phyloP scores from a whole-genome alignment of 73 alveolate species.

The Paramecium sexaurelia region DNA sequence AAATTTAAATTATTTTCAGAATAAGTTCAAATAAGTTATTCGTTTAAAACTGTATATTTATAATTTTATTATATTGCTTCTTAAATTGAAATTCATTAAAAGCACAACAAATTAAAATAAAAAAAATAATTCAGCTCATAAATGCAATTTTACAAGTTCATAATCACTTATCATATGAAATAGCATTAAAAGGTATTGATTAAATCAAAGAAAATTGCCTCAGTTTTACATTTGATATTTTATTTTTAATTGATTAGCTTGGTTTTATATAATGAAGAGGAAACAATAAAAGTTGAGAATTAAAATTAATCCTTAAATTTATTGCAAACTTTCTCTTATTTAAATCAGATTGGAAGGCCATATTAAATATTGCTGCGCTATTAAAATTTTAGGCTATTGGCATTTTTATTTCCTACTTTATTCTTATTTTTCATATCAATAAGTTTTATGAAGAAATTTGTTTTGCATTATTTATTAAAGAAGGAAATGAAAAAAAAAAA shows the following conservation, averaged over 20 bases:
- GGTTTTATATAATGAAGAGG: neutral
- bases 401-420: neutral
- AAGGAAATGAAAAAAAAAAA: neutral
- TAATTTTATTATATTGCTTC: neutral
- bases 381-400: neutral
- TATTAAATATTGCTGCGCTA: neutral
- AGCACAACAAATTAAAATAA: neutral
- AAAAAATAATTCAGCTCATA: neutral
- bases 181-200: neutral
- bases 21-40: neutral
- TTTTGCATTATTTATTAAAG: neutral
- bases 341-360: neutral
- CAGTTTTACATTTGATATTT: neutral
- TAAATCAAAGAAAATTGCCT: neutral
- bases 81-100: neutral
- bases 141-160: neutral
- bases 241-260: neutral
- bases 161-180: neutral
- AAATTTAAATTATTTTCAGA: too few relatives aligned
- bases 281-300: neutral
- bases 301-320: neutral
- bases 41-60: neutral
- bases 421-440: neutral
- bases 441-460: neutral
- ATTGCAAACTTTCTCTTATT: neutral